A percentile compares a stretch with the other conserved stretches of the same genome.
phyloP scores from a whole-genome alignment of 2,329 filamentous ascomycete genomes.

The Monosporascus sp. region DNA sequence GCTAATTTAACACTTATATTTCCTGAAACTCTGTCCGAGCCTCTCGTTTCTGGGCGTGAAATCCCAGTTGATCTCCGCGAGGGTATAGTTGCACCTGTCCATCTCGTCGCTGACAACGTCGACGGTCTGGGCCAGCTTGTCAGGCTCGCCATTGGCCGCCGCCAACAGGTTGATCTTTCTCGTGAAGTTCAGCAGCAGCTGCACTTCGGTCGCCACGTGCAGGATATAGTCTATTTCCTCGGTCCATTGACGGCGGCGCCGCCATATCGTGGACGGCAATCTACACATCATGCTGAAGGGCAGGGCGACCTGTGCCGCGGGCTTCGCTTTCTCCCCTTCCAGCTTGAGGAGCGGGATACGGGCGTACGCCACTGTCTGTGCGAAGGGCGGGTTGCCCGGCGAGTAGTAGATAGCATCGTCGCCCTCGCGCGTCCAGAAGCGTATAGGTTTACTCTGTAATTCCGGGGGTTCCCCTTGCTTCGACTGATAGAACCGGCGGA shows the following conservation, averaged over 20 bases:
- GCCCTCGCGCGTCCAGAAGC: not conserved
- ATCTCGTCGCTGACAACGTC: no score
- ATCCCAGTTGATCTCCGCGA: no score
- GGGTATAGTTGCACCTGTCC: no score
- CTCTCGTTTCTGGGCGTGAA: no score
- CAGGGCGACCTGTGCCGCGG: constrained; percentile 14
- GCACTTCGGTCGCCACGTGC: not conserved
- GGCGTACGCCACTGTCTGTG: not conserved
- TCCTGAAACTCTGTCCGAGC: no score
- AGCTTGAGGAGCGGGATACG: constrained; percentile 27
- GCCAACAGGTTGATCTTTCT: not conserved
- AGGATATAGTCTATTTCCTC: not conserved
- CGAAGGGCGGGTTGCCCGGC: constrained; percentile 8
- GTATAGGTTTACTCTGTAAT: not conserved
- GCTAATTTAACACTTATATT: no score
- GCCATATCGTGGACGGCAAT: not conserved
- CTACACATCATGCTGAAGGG: not conserved
- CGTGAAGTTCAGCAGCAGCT: not conserved
- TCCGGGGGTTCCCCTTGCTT: not conserved
- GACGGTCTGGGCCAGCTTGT: no score
- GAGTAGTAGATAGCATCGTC: not conserved
- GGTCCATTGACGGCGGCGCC: not conserved
- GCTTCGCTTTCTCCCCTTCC: constrained; percentile 26
- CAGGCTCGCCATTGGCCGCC: no score
- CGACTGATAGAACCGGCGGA: not conserved